phyloP scores from a whole-genome alignment of 2,329 filamentous ascomycete species.

The Aureobasidium sp. region DNA sequence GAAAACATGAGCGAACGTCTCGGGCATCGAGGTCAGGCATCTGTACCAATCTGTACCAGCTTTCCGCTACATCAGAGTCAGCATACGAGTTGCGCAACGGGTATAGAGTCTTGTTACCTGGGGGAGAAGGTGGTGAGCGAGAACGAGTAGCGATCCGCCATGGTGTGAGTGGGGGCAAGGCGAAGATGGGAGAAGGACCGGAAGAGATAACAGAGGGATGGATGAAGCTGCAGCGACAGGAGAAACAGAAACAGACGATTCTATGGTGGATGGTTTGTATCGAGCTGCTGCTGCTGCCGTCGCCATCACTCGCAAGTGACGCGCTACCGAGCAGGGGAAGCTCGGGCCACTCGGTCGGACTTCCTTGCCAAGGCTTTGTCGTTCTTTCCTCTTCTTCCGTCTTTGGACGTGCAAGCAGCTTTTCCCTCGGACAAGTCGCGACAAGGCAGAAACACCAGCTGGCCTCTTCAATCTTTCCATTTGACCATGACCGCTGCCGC shows the following conservation, averaged over 20 bases:
- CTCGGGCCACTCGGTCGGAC: not conserved
- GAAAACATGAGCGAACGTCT: slow-evolving; percentile 12
- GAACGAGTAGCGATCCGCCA: slow-evolving; percentile 99
- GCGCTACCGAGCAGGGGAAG: slow-evolving; percentile 3
- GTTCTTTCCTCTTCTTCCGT: not conserved
- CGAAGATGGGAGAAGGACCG: not conserved
- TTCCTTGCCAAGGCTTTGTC: slow-evolving; percentile 2
- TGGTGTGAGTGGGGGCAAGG: slow-evolving; percentile 37
- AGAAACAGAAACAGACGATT: not conserved
- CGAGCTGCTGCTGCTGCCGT: not conserved
- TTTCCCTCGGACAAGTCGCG: not conserved
- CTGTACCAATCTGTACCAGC: slow-evolving; percentile 90
- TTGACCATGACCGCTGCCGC: slow-evolving; percentile 6
- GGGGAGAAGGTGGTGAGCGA: slow-evolving; percentile 99
- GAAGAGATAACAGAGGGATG: not conserved
- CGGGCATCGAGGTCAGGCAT: not conserved
- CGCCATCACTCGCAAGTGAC: not conserved
- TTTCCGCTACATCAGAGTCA: slow-evolving; percentile 68
- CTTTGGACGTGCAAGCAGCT: not conserved
- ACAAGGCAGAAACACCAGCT: slow-evolving; percentile 7
- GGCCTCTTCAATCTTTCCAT: slow-evolving; percentile 5
- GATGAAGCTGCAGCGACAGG: not conserved
- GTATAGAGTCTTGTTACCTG: slow-evolving; percentile 57
- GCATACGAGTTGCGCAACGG: slow-evolving; percentile 25
- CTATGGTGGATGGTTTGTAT: not conserved